Evolutionary conservation across 805 yeast species (phyloP), one percentile per base, ranked within the genome.

Genomic region (Saccharomyces eubayanus): DNA sequence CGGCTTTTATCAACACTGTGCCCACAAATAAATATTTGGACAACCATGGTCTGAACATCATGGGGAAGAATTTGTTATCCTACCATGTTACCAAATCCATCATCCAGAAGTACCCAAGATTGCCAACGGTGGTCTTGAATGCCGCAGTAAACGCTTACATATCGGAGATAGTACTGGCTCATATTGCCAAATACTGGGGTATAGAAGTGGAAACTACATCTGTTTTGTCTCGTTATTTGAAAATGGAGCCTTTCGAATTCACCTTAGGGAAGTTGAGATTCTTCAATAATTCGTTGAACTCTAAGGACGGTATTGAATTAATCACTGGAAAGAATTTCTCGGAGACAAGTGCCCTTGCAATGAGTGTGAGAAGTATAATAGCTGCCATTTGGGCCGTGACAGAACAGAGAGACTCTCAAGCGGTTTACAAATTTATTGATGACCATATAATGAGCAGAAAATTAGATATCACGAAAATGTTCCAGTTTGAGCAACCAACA

Each of bases 181-280:
- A 78, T 50, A 74, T 90, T 28, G 97, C 90, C 36, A 78, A 77
- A 62, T 65, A 73, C 20, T 94, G 97, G 97, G 99, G 99, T 72
- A 83, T 94, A 49, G 91, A 89, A 70, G 76, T 79, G 16, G 97
- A 91, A 66, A 70, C 72, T 6, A 73, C 82, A 5, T 72, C 88
- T 21, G 76, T 83, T 48, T 69, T 89, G 55, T 83, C 84, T 49
- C 81, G 89, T 62, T 81, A 78, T 61, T 73, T 89, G 59, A 76
- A 84, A 31, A 80, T 85, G 52, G 95, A 86, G 67, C 81, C 87
- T 16, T 81, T 80, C 57, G 77, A 80, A 55, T 77, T 84, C 65
- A 78, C 81, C 53, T 79, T 82, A 62, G 97, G 97, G 47, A 85
- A 78, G 69, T 75, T 84, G 58, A 77, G 89, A 68, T 86, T 71